A percentile compares a stretch with the other conserved stretches of the same genome.
Conservation (phyloP, 768 basidiomycete species). For the Gloeostereum incarnatum region DNA sequence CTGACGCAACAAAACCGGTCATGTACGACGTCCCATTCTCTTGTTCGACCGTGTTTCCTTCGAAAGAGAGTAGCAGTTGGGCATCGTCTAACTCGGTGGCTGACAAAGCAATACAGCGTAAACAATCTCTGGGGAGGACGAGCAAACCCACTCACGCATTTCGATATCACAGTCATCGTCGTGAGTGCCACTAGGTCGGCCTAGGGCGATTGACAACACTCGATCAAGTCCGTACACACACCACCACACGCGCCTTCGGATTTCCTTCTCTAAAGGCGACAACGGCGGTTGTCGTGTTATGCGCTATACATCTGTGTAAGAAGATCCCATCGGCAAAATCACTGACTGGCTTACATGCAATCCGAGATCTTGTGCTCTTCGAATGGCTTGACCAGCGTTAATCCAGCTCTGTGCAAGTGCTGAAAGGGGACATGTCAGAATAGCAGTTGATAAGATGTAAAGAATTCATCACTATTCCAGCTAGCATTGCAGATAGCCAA, state of each 20-base stretch:
- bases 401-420: constrained; percentile 13
- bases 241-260: constrained; percentile 13
- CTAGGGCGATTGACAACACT: constrained; percentile 11
- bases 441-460: neutral
- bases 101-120: constrained; percentile 2
- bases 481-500: constrained; percentile 12
- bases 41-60: constrained; percentile 3
- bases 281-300: constrained; percentile 7
- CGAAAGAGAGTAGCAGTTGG: constrained; percentile 6
- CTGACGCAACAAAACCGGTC: constrained; percentile 12
- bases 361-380: constrained; percentile 11
- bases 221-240: constrained; percentile 13
- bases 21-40: constrained; percentile 5
- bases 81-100: constrained; percentile 11
- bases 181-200: constrained; percentile 11
- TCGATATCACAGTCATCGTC: constrained; percentile 12
- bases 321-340: neutral
- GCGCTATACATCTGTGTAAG: constrained; percentile 8
- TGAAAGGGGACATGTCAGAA: neutral
- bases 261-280: constrained; percentile 9
- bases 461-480: constrained; percentile 9
- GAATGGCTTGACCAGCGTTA: constrained; percentile 11
- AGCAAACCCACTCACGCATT: constrained; percentile 7
- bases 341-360: constrained; percentile 8
- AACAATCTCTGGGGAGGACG: neutral